These are phyloP conservation scores for Arthrobotrys iridis DNA, from an alignment of 2,329 filamentous ascomycete species.

Conservation along the genomic window DNA sequence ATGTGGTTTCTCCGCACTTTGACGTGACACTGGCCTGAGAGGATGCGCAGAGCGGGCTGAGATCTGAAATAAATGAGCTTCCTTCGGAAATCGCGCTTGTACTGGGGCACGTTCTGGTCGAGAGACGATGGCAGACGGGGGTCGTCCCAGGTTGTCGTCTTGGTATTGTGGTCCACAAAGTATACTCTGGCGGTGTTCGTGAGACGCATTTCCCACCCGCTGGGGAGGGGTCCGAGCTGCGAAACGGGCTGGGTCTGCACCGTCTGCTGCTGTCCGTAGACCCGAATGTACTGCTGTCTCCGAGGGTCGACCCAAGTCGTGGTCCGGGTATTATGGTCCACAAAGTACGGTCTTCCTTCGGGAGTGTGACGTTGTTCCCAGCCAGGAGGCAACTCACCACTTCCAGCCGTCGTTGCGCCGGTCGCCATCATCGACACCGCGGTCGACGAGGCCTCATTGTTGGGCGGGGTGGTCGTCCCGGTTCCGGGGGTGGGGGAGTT, in stretches of 20 bases:
- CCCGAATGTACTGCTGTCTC: conserved; percentile 96
- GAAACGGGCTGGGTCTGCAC: conserved; percentile 98
- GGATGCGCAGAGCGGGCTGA: conserved; percentile 92
- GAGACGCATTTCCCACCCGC: conserved; percentile 99
- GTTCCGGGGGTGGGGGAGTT: conserved; percentile 79
- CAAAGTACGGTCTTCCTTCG: conserved; percentile 94
- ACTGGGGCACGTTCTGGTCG: conserved; percentile 98
- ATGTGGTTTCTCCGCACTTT: conserved; percentile 97
- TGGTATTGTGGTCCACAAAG: conserved; percentile 99
- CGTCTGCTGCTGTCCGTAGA: conserved; percentile 91
- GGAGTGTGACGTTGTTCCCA: conserved; percentile 98
- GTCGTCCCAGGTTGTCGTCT: conserved; percentile 99
- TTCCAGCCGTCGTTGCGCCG: conserved; percentile 90
- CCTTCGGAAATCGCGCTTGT: conserved; percentile 97
- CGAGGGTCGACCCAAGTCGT: conserved; percentile 98
- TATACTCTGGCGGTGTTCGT: conserved; percentile 98
- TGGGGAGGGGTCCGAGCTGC: conserved; percentile 91
- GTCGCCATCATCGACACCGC: conserved; percentile 90
- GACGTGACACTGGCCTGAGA: conserved; percentile 96
- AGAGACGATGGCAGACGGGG: conserved; percentile 92
- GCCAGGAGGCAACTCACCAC: conserved; percentile 90
- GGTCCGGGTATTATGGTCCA: conserved; percentile 97
- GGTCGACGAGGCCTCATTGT: conserved; percentile 65
- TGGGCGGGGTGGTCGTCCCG: conserved; percentile 59
- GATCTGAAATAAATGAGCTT: conserved; percentile 99